Base-by-base conservation (phyloP, 2,329 filamentous ascomycete species). In the Fusarium duplospermum region DNA sequence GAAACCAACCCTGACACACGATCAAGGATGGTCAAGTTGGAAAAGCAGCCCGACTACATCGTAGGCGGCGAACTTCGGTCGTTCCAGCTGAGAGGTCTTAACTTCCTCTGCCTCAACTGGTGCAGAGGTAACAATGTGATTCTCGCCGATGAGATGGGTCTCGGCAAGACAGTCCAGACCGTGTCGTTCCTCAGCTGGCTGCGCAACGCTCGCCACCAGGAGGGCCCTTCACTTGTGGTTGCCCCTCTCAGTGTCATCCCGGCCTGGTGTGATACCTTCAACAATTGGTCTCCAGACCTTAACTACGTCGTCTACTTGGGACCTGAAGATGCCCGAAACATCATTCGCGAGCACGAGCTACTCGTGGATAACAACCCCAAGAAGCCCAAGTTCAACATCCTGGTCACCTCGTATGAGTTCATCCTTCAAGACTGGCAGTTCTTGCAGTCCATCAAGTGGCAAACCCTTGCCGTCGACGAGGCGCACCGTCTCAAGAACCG, bases 271-370 rank as follows among this genome's bases (percentile, higher is more conserved):
- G 96, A 99, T 80, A 99, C 96, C 0, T 98, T 99, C 83, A 96
- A 98, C 82, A 88, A 93, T 73, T 99, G 96, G 96, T 92, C 96
- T 4, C 96, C 96, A 0, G 96, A 98, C 80, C 84, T 98, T 72
- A 98, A 99, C 83, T 98, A 98, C 82, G 94, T 99, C 67, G 94
- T 98, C 62, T 99, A 99, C 83, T 94, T 96, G 62, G 96, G 97
- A 60, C 96, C 95, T 64, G 93, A 96, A 81, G 90, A 93, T 36
- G 93, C 96, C 35, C 93, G 97, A 52, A 92, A 88, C 74, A 96
- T 95, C 76, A 97, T 99, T 72, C 92, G 93, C 40, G 94, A 98
- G 54, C 92, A 98, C 78, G 96, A 99, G 82, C 87, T 99, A 50
- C 89, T 98, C 66, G 88, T 94, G 7, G 94, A 97, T 80, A 93